Base-by-base conservation (phyloP, 495 filamentous ascomycete genomes). In the Darksidea phi region DNA sequence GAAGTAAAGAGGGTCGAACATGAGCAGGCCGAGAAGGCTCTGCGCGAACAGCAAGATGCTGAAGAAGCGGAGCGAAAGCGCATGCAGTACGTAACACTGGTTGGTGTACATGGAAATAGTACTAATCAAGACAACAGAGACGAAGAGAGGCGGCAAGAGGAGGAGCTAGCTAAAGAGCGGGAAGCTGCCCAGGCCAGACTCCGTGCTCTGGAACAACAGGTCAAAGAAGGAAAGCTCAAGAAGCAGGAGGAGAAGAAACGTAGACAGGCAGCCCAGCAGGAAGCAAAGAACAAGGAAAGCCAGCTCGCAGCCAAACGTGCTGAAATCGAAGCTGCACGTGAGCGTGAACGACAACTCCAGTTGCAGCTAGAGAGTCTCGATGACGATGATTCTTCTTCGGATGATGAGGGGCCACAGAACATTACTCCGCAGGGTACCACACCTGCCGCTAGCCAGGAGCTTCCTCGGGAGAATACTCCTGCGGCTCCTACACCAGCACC, bases 181-280 rank as follows among this genome's bases (percentile, higher is more conserved):
- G 85, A 91, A 61, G 92, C 86, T 45, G 84, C 91, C 47, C 85
- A 88, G 67, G 89, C 88, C 43, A 87, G 90, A 45, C 82, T 96
- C 20, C 87, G 84, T 66, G 93, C 91, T 23, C 80, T 99, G 25
- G 91, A 99, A 70, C 90, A 97, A 70, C 91, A 95, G 71, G 91
- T 97, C 46, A 86, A 86, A 63, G 88, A 91, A 72, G 92, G 93
- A 54, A 97, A 97, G 75, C 76, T 97, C n/a, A 95, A 92, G 80
- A 96, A 94, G 72, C 87, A 92, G 67, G 95, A 97, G 72, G 95
- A 96, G 76, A 96, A 93, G 76, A 86, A 84, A 18, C 85, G 85
- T 66, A 93, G 88, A 77, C 91, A 96, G 72, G 93, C 91, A 48
- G 90, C 92, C 8, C 77, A 89, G 62, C 85, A 86, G 49, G 88